Evolutionary conservation across 2,329 filamentous ascomycete genomes (phyloP), one percentile per base, ranked within the genome.

Genomic region (Nothopassalora personata): DNA sequence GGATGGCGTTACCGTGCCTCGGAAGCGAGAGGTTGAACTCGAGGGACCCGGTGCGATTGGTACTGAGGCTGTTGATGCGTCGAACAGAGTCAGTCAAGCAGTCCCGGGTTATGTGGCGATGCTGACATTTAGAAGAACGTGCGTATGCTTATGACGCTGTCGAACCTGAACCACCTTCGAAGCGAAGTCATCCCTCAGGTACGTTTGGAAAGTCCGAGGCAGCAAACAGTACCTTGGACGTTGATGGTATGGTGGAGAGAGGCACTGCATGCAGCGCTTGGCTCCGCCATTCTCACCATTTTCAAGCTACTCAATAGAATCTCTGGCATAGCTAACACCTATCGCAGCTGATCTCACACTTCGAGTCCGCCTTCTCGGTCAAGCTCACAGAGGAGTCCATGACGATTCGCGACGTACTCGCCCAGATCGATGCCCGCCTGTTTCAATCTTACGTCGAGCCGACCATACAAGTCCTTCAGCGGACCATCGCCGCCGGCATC

Each of bases 341-440:
- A 34, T 36, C 15, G 4, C n/a, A 43, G 66, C 83, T 99, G n/a
- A 90, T 96, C 71, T 84, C 88, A 4, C 89, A 94, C 70, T 99
- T 97, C 70, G 94, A 99, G 72, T 91, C 90, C 53, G 85, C 90
- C 57, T 99, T 99, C 75, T 91, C 90, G 1, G 90, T 97, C 63
- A 95, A 95, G 71, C 83, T 99, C 60, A 95, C 91, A 1, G 93
- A 97, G 63, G 94, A 99, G 75, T 88, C 87, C 57, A 93, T 93
- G 73, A 94, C 90, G 0, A 93, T 99, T 70, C 87, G 88, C 57
- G 91, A 97, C 69, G 91, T 96, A 3, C 86, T 97, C 11, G 83
- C 84, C 15, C 91, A 97, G 72, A 97, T 99, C 64, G 92, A 97
- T 70, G 83, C 87, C 11, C 87, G 90, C 5, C 86, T 99, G 36